Base-by-base conservation (phyloP, 495 filamentous ascomycete species). In the Penicillium diatomitis region DNA sequence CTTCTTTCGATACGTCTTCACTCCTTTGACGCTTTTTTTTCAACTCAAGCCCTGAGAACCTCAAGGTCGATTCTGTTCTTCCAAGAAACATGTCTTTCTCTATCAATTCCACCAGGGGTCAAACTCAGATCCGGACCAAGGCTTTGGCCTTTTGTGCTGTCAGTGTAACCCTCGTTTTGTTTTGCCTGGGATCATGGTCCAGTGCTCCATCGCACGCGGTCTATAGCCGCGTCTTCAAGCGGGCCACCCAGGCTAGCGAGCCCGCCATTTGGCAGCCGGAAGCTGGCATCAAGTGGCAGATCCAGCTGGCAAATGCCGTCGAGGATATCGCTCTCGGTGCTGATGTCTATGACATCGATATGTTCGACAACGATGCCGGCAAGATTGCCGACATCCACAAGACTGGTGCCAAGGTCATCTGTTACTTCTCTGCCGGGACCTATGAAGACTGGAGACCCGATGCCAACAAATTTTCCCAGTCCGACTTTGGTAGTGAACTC, bases 351-450 rank as follows among this genome's bases (percentile, higher is more conserved):
- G 80, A 84, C 61, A 77, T 83, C 45, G 82, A 85, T 47, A 70
- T 85, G 6, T 82, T 81, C 66, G 62, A 69, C 45, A 84, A 76
- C 46, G 38, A 58, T 12, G 58, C 59, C 2, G 54, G 62, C 11
- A 70, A 58, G 3, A 80, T 84, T 44, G 47, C 63, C 3, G 48
- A 58, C 0, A 65, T 85, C 0, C 77, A 84, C 41, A 35, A 37
- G 2, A 49, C 60, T 30, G 68, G 68, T 8, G 69, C 76, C 43
- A 81, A 74, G 39, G 78, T 85, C 12, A 83, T 87, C 46, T 88
- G 85, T 69, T 88, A 87, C 58, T 87, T 86, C 67, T 80, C 75
- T 7, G 85, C 83, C 2, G 85, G 85, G 6, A 78, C 73, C 30
- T 84, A 75, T 47, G 81, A 85, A 62, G 57, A 75, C 48, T 78